Conservation (phyloP, 192 early-diverging fungal species). For the Rhizophlyctis rosea region DNA sequence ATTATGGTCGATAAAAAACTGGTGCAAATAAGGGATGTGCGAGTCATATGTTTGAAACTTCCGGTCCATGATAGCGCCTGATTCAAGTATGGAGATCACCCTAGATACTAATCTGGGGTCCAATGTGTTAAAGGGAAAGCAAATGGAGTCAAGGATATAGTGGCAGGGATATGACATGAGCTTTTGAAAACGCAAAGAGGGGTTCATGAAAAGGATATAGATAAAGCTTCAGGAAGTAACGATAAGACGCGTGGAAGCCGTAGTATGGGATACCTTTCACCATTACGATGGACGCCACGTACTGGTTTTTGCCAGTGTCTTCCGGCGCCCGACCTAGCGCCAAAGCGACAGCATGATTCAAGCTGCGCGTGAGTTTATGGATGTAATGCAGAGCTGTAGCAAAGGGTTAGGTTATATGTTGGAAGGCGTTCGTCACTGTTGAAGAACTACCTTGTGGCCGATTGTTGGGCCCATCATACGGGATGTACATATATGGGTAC, state of each 20-base stretch:
- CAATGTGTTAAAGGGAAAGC: constrained; percentile 13
- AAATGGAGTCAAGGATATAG: constrained; percentile 2
- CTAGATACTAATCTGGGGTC: constrained; percentile 59
- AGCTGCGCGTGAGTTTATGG: constrained; percentile 51
- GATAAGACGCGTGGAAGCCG: constrained; percentile 71
- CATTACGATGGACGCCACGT: constrained; percentile 65
- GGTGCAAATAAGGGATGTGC: constrained; percentile 77
- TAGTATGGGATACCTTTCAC: constrained; percentile 86
- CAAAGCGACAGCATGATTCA: constrained; percentile 69
- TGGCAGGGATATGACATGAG: neutral
- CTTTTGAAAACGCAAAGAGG: constrained; percentile 3
- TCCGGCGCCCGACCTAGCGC: constrained; percentile 15
- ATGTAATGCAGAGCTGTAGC: constrained; percentile 41
- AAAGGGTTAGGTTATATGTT: neutral
- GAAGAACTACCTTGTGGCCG: constrained; percentile 6
- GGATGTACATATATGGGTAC: constrained; percentile 81
- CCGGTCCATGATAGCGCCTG: constrained; percentile 70
- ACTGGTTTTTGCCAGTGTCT: constrained; percentile 23
- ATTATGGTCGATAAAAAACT: constrained; percentile 86
- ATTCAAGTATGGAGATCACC: constrained; percentile 63
- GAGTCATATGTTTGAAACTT: constrained; percentile 73
- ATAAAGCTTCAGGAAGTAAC: constrained; percentile 74
- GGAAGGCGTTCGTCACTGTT: neutral
- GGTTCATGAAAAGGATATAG: constrained; percentile 29
- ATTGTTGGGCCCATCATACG: constrained; percentile 52